Percentiles rank a stretch among this genome's conserved stretches.
Evolutionary conservation across 495 filamentous ascomycete genomes (phyloP).

Genomic region (Aspergillus campestris): DNA sequence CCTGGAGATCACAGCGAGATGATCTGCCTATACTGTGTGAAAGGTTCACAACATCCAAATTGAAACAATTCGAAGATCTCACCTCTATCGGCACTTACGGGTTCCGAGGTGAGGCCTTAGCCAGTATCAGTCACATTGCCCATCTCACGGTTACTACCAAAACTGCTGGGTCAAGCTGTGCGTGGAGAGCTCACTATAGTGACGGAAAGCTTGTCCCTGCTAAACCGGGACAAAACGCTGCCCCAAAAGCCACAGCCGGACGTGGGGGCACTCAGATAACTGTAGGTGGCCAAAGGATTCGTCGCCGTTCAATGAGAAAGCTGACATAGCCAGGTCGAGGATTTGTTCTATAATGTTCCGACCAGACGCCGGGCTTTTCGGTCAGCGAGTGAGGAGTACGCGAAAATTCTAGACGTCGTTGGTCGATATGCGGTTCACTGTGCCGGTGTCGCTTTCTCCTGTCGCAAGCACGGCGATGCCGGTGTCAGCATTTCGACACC

Average conservation of each 20-base stretch:
- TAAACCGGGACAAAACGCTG: conserved; percentile 85
- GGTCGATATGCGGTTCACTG: conserved; percentile 96
- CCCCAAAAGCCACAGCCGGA: conserved; percentile 83
- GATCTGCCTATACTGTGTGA: conserved; percentile 93
- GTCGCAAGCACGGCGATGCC: conserved; percentile 91
- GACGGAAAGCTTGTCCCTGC: conserved; percentile 75
- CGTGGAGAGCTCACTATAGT: conserved; percentile 81
- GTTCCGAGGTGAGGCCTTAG: conserved; percentile 92
- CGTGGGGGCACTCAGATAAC: conserved; percentile 95
- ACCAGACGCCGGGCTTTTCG: conserved; percentile 84
- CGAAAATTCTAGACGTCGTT: conserved; percentile 94
- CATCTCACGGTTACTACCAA: conserved; percentile 93
- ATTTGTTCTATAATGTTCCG: conserved; percentile 94
- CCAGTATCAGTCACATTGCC: conserved; percentile 97
- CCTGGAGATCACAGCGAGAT: conserved; percentile 59
- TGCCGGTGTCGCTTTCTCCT: conserved; percentile 80
- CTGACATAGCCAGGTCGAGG: conserved; percentile 59
- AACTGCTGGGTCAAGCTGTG: conserved; percentile 80
- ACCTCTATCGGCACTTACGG: conserved; percentile 90
- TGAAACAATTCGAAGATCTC: conserved; percentile 93
- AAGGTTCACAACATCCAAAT: conserved; percentile 92
- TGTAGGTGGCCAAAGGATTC: conserved; percentile 32
- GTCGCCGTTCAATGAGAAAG: neutral
- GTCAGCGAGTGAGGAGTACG: conserved; percentile 89
- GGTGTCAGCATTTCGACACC: conserved; percentile 72